phyloP scores from a whole-genome alignment of 441 rosid species.

The Erodium texanum region DNA sequence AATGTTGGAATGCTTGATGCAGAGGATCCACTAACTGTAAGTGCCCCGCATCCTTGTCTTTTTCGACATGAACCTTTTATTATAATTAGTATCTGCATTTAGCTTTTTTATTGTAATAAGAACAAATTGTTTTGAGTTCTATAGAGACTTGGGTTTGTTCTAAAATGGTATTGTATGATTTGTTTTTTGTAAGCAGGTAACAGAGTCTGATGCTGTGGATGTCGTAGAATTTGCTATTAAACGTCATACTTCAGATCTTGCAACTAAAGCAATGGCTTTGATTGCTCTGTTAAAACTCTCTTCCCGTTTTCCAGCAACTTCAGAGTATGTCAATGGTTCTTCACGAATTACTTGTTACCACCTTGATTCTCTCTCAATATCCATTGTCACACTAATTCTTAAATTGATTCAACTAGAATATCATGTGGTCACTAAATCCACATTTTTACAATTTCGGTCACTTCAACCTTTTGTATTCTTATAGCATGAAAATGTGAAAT shows the following conservation, averaged over 20 bases:
- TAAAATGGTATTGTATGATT: slow-evolving; percentile 8
- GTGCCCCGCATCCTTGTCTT: no score
- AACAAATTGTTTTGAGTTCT: background rate
- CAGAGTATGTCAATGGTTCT: slow-evolving; percentile 48
- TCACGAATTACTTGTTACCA: slow-evolving; percentile 10
- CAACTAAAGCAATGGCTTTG: slow-evolving; percentile 85
- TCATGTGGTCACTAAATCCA: no score
- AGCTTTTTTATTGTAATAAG: background rate
- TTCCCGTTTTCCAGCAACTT: slow-evolving; percentile 83
- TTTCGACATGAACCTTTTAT: slow-evolving; percentile 17
- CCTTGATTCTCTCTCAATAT: background rate
- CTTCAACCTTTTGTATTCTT: no score
- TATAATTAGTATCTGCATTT: slow-evolving; percentile 5
- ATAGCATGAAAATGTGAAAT: slow-evolving; percentile 7
- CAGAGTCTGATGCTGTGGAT: slow-evolving; percentile 87
- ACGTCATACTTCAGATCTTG: slow-evolving; percentile 62
- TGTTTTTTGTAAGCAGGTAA: slow-evolving; percentile 42
- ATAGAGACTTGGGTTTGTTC: background rate
- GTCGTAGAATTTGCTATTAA: slow-evolving; percentile 59
- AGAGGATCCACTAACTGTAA: slow-evolving; percentile 88
- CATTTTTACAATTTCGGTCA: no score
- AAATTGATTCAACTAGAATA: background rate
- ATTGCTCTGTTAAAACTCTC: slow-evolving; percentile 82
- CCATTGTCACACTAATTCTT: slow-evolving; percentile 2
- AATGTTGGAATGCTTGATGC: slow-evolving; percentile 72